These are phyloP conservation scores for Colletotrichum cuscutae DNA, from an alignment of 2,329 filamentous ascomycete genomes.

Conservation along the genomic window DNA sequence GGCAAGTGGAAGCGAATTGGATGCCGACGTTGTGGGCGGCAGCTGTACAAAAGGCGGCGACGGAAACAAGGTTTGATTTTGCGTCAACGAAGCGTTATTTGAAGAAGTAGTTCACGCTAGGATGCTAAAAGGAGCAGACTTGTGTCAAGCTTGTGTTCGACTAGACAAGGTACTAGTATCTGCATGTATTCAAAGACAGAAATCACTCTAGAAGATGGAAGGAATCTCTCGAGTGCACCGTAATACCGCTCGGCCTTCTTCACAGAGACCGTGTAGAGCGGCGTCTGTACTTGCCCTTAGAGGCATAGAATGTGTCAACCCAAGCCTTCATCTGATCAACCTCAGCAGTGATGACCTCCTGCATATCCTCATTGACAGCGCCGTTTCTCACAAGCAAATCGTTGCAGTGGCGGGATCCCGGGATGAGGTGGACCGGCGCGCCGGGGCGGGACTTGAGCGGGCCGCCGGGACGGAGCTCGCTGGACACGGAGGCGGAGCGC, in stretches of 20 bases:
- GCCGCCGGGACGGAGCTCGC: conserved; percentile 63
- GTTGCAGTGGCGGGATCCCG: conserved; percentile 64
- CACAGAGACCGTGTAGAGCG: background rate
- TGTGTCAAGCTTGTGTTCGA: background rate
- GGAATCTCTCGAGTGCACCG: background rate
- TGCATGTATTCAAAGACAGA: background rate
- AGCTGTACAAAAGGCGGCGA: too few species aligned
- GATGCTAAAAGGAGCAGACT: background rate
- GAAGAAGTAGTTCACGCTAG: too few species aligned
- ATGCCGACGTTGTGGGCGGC: too few species aligned
- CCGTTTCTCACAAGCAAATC: conserved; percentile 61
- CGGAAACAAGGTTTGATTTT: too few species aligned
- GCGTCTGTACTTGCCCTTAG: conserved; percentile 8
- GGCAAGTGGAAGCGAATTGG: too few species aligned
- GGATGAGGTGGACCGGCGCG: conserved; percentile 63
- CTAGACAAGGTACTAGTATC: background rate
- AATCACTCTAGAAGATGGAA: background rate
- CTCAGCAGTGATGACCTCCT: conserved; percentile 57
- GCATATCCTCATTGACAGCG: conserved; percentile 52
- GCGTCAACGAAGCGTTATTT: too few species aligned
- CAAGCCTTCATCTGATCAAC: conserved; percentile 62
- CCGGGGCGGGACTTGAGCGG: conserved; percentile 57
- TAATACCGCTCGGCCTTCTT: background rate
- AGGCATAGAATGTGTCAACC: conserved; percentile 59
- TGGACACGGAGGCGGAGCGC: conserved; percentile 63